Percentiles rank a stretch among this genome's conserved stretches.
Evolutionary conservation across 306 rosid genomes (phyloP).

Genomic region (Erythrophleum fordii): DNA sequence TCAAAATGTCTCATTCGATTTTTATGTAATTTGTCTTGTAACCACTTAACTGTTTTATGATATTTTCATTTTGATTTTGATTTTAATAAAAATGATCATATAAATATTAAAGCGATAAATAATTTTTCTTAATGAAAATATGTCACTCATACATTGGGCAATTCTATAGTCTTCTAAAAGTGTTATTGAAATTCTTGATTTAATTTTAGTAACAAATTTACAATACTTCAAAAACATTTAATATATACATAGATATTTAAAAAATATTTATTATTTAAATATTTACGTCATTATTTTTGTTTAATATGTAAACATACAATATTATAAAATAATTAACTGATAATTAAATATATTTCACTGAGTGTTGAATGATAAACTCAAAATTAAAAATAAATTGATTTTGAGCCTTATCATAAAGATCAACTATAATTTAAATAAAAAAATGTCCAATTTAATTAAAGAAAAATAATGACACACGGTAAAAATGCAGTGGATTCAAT

Average conservation of each 20-base stretch:
- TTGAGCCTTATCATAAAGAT: background rate
- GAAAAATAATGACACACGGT: constrained; percentile 4
- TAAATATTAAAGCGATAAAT: background rate
- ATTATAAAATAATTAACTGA: too few species aligned
- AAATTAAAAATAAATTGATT: too few species aligned
- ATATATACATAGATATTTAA: too few species aligned
- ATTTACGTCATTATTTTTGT: too few species aligned
- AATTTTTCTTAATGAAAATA: background rate
- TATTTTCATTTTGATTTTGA: background rate
- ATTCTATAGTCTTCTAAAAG: too few species aligned
- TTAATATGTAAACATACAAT: too few species aligned
- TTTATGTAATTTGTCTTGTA: background rate
- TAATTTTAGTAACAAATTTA: too few species aligned
- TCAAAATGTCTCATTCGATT: background rate
- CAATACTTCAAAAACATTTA: too few species aligned
- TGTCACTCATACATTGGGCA: background rate
- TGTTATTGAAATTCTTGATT: too few species aligned
- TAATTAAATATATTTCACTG: too few species aligned
- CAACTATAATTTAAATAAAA: background rate
- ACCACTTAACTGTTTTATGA: background rate
- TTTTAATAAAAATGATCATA: background rate
- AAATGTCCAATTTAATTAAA: background rate
- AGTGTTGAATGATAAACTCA: too few species aligned
- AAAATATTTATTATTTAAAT: too few species aligned
- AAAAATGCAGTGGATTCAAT: constrained; percentile 9